Evolutionary conservation across 129 eudicot species (phyloP).

Genomic region (Helianthus tuberosus): DNA sequence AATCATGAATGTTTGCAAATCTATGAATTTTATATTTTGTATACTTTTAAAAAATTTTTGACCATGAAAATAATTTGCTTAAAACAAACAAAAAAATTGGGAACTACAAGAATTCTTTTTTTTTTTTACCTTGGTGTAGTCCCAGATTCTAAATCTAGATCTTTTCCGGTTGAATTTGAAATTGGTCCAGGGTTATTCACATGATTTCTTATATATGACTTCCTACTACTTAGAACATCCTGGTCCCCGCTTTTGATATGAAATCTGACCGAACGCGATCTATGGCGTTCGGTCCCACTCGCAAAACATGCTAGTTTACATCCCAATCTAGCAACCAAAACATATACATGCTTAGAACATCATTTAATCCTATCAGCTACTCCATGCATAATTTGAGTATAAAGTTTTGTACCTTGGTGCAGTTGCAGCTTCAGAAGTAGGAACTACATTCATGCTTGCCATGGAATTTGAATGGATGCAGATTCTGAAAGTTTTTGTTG

Average conservation of each 20-base stretch:
- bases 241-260: not conserved
- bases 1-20: not conserved
- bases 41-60: no score
- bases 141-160: slow-evolving; percentile 19
- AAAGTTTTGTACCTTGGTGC: slow-evolving; percentile 11
- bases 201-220: slow-evolving; percentile 1
- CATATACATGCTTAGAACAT: slow-evolving; percentile 14
- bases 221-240: slow-evolving; percentile 1
- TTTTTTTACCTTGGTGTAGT: slow-evolving; percentile 16
- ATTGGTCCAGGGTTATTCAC: slow-evolving; percentile 2
- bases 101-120: not conserved
- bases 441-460: slow-evolving; percentile 20
- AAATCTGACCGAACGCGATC: not conserved
- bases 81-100: not conserved
- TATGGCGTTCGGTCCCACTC: slow-evolving; percentile 1
- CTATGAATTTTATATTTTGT: not conserved
- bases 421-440: slow-evolving; percentile 6
- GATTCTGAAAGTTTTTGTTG: not conserved
- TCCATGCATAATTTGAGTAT: not conserved
- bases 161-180: slow-evolving; percentile 2
- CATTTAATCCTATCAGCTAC: not conserved
- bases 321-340: slow-evolving; percentile 23
- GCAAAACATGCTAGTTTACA: not conserved
- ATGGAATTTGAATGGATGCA: slow-evolving; percentile 3
- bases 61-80: not conserved